Evolutionary conservation across 2,329 filamentous ascomycete species (phyloP).

Genomic region (Clonostachys rosea): DNA sequence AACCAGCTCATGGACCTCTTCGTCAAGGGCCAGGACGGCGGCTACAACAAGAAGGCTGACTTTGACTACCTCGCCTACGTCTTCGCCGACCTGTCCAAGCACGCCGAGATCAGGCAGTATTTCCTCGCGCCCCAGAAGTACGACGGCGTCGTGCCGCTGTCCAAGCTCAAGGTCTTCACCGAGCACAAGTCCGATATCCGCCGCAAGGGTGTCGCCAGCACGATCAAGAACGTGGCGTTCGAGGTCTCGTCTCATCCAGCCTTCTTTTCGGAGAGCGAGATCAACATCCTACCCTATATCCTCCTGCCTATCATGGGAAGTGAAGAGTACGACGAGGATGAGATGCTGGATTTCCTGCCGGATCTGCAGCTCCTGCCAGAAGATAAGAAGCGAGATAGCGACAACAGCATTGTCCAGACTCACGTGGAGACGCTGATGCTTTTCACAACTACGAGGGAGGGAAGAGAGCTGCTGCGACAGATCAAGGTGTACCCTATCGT

Average conservation of each 20-base stretch:
- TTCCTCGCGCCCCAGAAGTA: conserved; percentile 71
- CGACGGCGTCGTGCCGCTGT: conserved; percentile 80
- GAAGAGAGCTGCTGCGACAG: conserved; percentile 67
- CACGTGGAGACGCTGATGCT: conserved; percentile 87
- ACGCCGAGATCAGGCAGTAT: conserved; percentile 69
- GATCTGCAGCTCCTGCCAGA: conserved; percentile 86
- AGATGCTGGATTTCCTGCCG: conserved; percentile 79
- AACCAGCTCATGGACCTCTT: conserved; percentile 95
- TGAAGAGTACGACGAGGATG: conserved; percentile 85
- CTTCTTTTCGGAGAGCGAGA: conserved; percentile 67
- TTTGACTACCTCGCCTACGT: conserved; percentile 93
- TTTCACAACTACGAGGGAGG: conserved; percentile 72
- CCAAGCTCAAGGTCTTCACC: conserved; percentile 91
- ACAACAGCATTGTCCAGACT: conserved; percentile 72
- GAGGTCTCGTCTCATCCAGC: conserved; percentile 67
- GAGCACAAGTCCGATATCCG: conserved; percentile 81
- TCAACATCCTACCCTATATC: conserved; percentile 84
- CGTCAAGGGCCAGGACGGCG: conserved; percentile 80
- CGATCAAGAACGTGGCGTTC: conserved; percentile 92
- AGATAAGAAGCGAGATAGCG: conserved; percentile 80
- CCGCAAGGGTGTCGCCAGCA: conserved; percentile 89
- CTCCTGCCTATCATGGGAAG: conserved; percentile 82
- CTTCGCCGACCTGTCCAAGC: conserved; percentile 88
- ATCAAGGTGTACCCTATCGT: conserved; percentile 87
- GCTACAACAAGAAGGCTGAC: conserved; percentile 79